These are phyloP conservation scores for Gomphus bonarii DNA, from an alignment of 1,284 basidiomycete genomes.

Conservation along the genomic window DNA sequence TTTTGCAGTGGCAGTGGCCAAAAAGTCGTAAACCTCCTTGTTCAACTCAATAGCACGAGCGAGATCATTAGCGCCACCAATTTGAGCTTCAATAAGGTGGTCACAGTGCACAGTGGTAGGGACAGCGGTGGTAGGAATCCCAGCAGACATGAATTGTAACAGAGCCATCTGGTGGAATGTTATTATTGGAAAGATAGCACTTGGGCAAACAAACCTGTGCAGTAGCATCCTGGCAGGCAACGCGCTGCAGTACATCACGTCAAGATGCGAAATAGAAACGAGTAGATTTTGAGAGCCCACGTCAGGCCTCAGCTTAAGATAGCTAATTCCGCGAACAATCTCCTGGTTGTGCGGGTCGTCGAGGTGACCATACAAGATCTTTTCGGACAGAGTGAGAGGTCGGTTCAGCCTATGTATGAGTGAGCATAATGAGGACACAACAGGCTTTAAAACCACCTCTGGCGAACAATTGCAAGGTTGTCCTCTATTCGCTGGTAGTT, in stretches of 20 bases:
- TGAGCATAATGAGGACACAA: slow-evolving; percentile 6
- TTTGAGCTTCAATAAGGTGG: slow-evolving; percentile 97
- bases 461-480: slow-evolving; percentile 79
- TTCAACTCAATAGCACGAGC: slow-evolving; percentile 89
- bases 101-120: slow-evolving; percentile 99
- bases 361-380: slow-evolving; percentile 97
- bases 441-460: slow-evolving; percentile 41
- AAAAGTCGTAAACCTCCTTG: slow-evolving; percentile 99
- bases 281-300: slow-evolving; percentile 37
- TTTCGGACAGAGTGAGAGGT: slow-evolving; percentile 94
- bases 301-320: slow-evolving; percentile 93
- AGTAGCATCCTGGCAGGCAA: slow-evolving; percentile 99
- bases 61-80: slow-evolving; percentile 90
- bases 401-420: slow-evolving; percentile 65
- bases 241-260: slow-evolving; percentile 54
- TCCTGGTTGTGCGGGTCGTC: slow-evolving; percentile 90
- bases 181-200: background rate
- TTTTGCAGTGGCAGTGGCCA: slow-evolving; percentile 95
- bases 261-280: slow-evolving; percentile 12
- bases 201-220: slow-evolving; percentile 47
- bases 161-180: slow-evolving; percentile 78
- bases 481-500: slow-evolving; percentile 98
- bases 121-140: slow-evolving; percentile 94
- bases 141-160: slow-evolving; percentile 99
- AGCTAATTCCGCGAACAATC: slow-evolving; percentile 79